Base-by-base conservation (phyloP, 768 basidiomycete genomes). In the Phylloporus arenicola region DNA sequence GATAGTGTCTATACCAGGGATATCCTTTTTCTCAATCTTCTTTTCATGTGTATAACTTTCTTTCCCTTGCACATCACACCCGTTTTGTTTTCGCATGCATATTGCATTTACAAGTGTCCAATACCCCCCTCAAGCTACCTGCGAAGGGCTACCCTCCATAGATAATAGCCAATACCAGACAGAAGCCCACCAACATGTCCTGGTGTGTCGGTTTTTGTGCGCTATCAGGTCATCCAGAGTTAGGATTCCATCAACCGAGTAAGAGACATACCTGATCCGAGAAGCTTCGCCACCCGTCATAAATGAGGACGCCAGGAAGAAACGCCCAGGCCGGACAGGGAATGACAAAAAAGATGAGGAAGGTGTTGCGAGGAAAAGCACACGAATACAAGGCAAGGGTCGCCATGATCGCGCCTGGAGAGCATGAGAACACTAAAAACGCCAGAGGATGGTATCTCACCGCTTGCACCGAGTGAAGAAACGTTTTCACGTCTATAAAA, bases 241-340 rank as follows among this genome's bases (percentile, higher is more conserved):
- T 24, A 54, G 53, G n/a, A 30, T 6, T 14, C 6, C 1, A 22
- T 29, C n/a, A 9, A 44, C 17, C 5, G 39, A 20, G 41, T 9
- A 31, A 34, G 46, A 25, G 30, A 58, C 72, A 49, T 37, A 72
- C 71, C 61, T 57, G 51, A 50, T 74, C 67, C 22, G 60, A 55
- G 25, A 73, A 48, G 51, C 63, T 70, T 34, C 67, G 66, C 58
- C 65, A 68, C 25, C 59, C 65, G 30, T 70, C 68, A 45, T 63
- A 68, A n/a, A 67, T 46, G 3, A 68, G 67, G 40, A 92, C 65
- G 6, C 84, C 88, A 0, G 78, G 67, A 0, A 90, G 84, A 43
- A 78, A 78, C 3, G 77, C 72, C 86, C 87, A 92, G 0, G 88
- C 88, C 0, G 90, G 88, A 50, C 87, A 72, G 22, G 89, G 90